These are phyloP conservation scores for Holtermannia corniformis DNA, from an alignment of 768 basidiomycete genomes.

Conservation along the genomic window DNA sequence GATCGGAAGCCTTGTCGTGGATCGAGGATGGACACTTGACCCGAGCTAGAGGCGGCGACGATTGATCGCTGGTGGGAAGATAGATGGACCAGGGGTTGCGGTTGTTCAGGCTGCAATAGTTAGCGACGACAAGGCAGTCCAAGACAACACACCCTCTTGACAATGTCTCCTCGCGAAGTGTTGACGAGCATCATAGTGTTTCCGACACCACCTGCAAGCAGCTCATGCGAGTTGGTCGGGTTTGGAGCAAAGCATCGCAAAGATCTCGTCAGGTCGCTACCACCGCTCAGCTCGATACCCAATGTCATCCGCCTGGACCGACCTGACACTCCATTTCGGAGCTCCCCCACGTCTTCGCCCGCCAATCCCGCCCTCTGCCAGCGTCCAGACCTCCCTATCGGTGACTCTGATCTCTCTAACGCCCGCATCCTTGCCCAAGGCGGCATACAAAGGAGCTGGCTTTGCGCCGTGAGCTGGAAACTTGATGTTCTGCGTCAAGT, in stretches of 20 bases:
- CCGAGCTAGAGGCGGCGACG: constrained; percentile 19
- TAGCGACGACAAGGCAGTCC: neutral
- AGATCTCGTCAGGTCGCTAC: constrained; percentile 20
- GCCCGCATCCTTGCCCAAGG: constrained; percentile 36
- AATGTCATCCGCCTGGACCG: constrained; percentile 3
- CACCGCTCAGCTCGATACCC: neutral
- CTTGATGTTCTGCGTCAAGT: constrained; percentile 31
- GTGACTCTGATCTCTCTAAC: constrained; percentile 69
- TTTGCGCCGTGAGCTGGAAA: constrained; percentile 35
- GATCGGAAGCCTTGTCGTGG: constrained; percentile 28
- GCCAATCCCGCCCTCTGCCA: constrained; percentile 43
- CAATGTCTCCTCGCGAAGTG: constrained; percentile 32
- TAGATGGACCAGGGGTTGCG: constrained; percentile 22
- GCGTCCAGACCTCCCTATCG: constrained; percentile 58
- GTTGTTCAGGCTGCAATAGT: constrained; percentile 14
- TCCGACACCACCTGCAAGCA: constrained; percentile 36
- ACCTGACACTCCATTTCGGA: constrained; percentile 42
- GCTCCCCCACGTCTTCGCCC: constrained; percentile 42
- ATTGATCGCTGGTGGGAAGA: constrained; percentile 22
- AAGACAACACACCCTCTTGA: constrained; percentile 12
- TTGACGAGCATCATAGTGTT: constrained; percentile 46
- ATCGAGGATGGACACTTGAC: constrained; percentile 32
- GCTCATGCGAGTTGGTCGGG: constrained; percentile 39
- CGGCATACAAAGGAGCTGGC: constrained; percentile 32
- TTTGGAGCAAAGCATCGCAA: constrained; percentile 31